Conservation (phyloP, 345 rosid species). For the Clausena lansium region DNA sequence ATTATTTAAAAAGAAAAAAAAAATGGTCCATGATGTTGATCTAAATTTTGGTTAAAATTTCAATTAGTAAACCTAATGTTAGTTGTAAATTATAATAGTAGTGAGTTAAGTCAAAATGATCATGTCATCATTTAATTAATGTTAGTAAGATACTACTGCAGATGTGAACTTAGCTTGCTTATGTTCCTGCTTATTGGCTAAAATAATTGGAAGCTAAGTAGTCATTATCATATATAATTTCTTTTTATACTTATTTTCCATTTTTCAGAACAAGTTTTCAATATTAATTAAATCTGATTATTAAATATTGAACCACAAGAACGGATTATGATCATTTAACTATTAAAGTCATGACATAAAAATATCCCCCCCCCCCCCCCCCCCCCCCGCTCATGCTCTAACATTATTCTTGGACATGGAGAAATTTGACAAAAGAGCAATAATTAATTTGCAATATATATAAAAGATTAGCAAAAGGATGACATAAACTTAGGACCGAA, state of each 20-base stretch:
- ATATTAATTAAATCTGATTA: neutral
- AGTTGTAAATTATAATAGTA: neutral
- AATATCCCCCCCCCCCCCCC: too few species aligned
- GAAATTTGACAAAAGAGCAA: neutral
- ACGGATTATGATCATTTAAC: neutral
- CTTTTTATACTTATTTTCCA: too few species aligned
- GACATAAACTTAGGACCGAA: neutral
- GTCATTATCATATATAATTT: neutral
- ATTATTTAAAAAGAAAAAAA: too few species aligned
- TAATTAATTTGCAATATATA: neutral
- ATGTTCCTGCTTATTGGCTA: neutral
- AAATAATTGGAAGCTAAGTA: neutral
- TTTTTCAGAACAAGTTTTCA: neutral
- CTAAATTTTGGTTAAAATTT: conserved; percentile 30
- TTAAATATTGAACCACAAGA: neutral
- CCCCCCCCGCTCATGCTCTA: neutral
- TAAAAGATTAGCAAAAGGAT: neutral
- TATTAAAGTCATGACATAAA: too few species aligned
- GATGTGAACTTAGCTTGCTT: neutral
- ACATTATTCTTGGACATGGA: neutral
- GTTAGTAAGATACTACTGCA: neutral
- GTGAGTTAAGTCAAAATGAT: conserved; percentile 13
- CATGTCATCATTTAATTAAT: conserved; percentile 3
- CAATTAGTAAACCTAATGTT: conserved; percentile 21
- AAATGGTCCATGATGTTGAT: neutral